Conservation (phyloP, 371 early-diverging fungal genomes). For the Mortierella sp. region DNA sequence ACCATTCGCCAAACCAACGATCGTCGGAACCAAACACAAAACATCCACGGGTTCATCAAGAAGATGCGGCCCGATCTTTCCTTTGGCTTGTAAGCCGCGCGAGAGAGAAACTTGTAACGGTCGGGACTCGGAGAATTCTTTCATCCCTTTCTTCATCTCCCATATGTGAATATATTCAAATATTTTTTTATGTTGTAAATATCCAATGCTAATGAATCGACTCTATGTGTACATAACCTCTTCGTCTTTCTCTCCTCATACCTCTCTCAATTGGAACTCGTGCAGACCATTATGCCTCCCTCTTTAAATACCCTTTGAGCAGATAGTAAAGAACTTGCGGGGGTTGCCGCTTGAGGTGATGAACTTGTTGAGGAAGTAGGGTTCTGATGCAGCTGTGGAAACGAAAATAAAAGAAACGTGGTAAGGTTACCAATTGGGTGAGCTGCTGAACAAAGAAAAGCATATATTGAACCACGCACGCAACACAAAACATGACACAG, state of each 20-base stretch:
- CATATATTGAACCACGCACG: neutral
- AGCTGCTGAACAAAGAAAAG: neutral
- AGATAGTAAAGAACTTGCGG: slow-evolving; percentile 60
- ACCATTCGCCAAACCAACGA: slow-evolving; percentile 4
- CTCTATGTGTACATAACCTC: slow-evolving; percentile 8
- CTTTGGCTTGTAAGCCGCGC: neutral
- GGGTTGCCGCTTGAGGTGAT: slow-evolving; percentile 59
- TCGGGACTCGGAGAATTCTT: neutral
- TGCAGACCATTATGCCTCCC: neutral
- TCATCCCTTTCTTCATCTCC: neutral
- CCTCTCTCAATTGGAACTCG: too few relatives aligned
- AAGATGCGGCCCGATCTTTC: slow-evolving; percentile 1
- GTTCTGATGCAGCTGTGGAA: slow-evolving; percentile 53
- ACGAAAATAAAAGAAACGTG: neutral
- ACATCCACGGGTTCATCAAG: slow-evolving; percentile 14
- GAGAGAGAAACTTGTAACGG: neutral
- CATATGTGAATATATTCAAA: neutral
- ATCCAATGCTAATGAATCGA: slow-evolving; percentile 6
- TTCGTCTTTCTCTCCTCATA: neutral
- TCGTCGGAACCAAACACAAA: slow-evolving; percentile 9
- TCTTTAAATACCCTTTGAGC: slow-evolving; percentile 55
- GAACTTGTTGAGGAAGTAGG: slow-evolving; percentile 53
- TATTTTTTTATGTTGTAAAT: neutral
- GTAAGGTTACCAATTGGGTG: neutral
- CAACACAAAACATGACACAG: neutral